Evolutionary conservation across 331 rosid species (phyloP).

Genomic region (Spiraea crenata): DNA sequence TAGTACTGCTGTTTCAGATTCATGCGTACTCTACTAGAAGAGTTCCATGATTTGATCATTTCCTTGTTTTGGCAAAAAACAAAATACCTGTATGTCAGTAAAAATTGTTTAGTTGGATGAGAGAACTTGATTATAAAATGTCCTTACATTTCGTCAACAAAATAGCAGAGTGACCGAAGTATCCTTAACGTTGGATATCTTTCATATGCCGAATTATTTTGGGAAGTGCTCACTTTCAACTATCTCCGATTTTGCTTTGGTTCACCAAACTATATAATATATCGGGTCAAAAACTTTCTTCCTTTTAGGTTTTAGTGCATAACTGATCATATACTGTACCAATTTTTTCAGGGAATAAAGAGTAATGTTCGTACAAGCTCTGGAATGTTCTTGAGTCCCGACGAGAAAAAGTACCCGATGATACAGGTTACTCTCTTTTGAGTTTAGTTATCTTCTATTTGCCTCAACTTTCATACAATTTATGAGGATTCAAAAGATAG

Average conservation of each 20-base stretch:
- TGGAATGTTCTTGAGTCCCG: slow-evolving; percentile 77
- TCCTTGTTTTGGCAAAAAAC: no score
- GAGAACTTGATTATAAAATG: background rate
- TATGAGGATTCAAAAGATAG: background rate
- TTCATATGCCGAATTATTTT: background rate
- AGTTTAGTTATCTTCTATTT: slow-evolving; percentile 12
- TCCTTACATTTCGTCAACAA: background rate
- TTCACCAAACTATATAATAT: no score
- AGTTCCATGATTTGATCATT: slow-evolving; percentile 12
- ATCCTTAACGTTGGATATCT: background rate
- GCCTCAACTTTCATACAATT: background rate
- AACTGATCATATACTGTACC: background rate
- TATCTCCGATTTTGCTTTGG: no score
- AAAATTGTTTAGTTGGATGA: background rate
- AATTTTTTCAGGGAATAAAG: slow-evolving; percentile 64
- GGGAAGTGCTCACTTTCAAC: background rate
- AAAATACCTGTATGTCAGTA: no score
- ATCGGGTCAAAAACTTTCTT: background rate
- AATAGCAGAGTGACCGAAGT: background rate
- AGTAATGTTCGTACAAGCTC: slow-evolving; percentile 93
- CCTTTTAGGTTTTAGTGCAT: background rate
- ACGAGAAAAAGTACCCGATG: slow-evolving; percentile 76
- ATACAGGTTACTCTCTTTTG: slow-evolving; percentile 51
- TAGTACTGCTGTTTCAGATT: background rate
- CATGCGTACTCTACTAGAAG: background rate